Base-by-base conservation (phyloP, 2,329 filamentous ascomycete species). In the Ceratocystis lukuohia region DNA sequence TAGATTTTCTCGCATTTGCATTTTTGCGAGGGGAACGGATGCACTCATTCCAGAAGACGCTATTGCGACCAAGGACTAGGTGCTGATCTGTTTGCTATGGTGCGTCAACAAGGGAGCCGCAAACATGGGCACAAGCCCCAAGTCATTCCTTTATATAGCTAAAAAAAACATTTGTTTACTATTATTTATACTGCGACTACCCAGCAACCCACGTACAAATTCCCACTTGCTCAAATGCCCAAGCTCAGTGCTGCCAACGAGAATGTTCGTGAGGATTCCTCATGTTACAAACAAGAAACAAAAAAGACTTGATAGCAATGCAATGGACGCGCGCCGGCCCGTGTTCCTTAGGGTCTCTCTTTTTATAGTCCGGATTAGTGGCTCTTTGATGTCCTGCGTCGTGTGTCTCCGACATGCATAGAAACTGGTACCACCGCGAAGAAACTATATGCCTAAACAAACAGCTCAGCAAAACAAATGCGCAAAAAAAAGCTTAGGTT, bases 221-320 rank as follows among this genome's bases (percentile, higher is more conserved):
- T 41, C 37, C 12, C 10, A 4, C 37, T 15, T 15, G 37, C 10
- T 53, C 7, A 53, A 22, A 20, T 5, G 48, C 48, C 48, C 20
- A 53, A 53, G 48, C 48, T 53, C 48, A 53, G 3, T 53, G 48
- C n/a, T 22, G 22, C 5, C 6, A 22, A 25, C 53, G 53, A 57
- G 53, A 57, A 57, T 57, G 53, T 30, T 57, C 53, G 6, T n/a
- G 12, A 57, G 53, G 53, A 57, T 57, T 57, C 53, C n/a, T n/a
- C 28, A n/a, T 33, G 53, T 20, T 15, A 57, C 28, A 57, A 30
- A 30, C 17, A 25, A 25, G 28, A 57, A n/a, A 57, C 53, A 17
- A 57, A 57, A 57, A 15, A 57, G 12, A 30, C 15, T 7, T 7
- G 30, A 30, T 17, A 57, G 28, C 25, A 57, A 57, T 17, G 53